Base-by-base conservation (phyloP, 1,284 basidiomycete genomes). In the Kalmanozyma brasiliensis region DNA sequence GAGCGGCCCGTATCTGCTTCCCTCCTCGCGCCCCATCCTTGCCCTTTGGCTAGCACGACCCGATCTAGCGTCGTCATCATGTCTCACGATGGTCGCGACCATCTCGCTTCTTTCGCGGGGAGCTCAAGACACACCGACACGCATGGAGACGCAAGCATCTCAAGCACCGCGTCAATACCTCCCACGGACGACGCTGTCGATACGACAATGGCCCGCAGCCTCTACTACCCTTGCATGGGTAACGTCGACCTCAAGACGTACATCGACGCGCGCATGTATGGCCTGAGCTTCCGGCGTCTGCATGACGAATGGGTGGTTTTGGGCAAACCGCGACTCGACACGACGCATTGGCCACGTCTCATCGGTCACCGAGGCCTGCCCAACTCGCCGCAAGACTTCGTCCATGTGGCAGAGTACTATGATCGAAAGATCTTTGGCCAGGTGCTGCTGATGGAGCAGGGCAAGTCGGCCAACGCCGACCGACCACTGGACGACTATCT, bases 301-400 rank as follows among this genome's bases (percentile, higher is more conserved):
- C 49, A 68, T 30, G 65, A 68, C 26, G 65, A 68, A 46, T 68
- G 65, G 65, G 47, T 53, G 13, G 58, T 45, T 4, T 14, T 68
- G 29, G 65, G 65, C 1, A 45, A 33, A 26, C 65, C 65, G 19
- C 44, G 32, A 32, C 30, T 68, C 47, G 34, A 68, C 40, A 57
- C 65, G 9, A 48, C 36, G 8, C 65, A 68, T 17, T 68, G 65
- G 65, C 65, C 65, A 11, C 52, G 49, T 7, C 46, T 68, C 49
- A 11, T 24, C 8, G 65, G 65, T 9, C 65, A 68, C 40, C 49
- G 33, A 14, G 65, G 65, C 14, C 41, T 68, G 1, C 65, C 65
- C 0, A 42, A 49, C 9, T 52, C 49, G 3, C 59, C 59, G 1
- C 46, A 53, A 8, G 53, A 62, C 34, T 52, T 68, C 20, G 24